Conservation (phyloP, 768 basidiomycete species). For the Boletus reticuloceps region DNA sequence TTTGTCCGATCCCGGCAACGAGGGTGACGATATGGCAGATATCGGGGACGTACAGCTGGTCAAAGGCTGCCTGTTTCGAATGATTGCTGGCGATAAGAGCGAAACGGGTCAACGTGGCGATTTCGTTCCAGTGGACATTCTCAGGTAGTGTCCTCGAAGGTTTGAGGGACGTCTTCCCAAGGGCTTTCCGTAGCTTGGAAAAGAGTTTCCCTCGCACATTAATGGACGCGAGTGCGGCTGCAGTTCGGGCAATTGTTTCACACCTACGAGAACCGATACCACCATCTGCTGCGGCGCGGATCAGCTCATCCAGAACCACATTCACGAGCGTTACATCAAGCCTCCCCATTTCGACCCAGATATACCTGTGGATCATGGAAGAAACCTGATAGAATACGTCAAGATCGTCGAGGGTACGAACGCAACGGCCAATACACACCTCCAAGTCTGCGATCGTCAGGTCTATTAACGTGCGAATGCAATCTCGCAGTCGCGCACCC, state of each 20-base stretch:
- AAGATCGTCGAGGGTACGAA: neutral
- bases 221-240: constrained; percentile 73
- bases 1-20: constrained; percentile 71
- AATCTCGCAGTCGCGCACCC: constrained; percentile 74
- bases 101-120: constrained; percentile 78
- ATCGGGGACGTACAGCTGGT: constrained; percentile 82
- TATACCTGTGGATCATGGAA: constrained; percentile 61
- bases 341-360: constrained; percentile 77
- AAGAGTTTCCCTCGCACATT: constrained; percentile 76
- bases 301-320: constrained; percentile 73
- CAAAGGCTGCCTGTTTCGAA: constrained; percentile 57
- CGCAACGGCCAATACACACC: constrained; percentile 43
- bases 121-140: constrained; percentile 77
- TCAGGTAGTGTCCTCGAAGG: constrained; percentile 62
- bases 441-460: constrained; percentile 70
- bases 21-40: constrained; percentile 76
- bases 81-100: constrained; percentile 69
- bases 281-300: constrained; percentile 80
- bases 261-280: constrained; percentile 74
- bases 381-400: constrained; percentile 48
- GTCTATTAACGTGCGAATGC: constrained; percentile 75
- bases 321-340: constrained; percentile 68
- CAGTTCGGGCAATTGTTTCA: constrained; percentile 71
- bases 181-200: constrained; percentile 73
- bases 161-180: constrained; percentile 69